Base-by-base conservation (phyloP, 2,329 filamentous ascomycete species). In the Colletotrichum orchidophilum region DNA sequence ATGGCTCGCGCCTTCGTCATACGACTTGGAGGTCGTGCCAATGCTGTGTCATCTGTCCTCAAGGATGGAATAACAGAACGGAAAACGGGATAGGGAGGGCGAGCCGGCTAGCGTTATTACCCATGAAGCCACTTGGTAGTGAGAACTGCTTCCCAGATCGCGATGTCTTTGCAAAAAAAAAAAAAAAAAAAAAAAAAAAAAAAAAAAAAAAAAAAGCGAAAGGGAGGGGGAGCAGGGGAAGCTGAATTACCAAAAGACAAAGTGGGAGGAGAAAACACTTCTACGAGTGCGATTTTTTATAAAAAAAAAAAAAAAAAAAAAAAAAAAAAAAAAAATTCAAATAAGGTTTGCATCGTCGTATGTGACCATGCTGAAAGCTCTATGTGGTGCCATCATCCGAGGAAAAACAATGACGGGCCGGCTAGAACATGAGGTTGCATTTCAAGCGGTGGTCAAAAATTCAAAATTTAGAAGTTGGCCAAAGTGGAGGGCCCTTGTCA, bases 81-180 rank as follows among this genome's bases (percentile, higher is more conserved):
- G 52, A 29, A 64, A 33, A 39, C 31, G 29, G 35, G 50, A 57
- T 46, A 31, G 59, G 59, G 50, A 64, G 50, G 52, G 52, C 52
- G 52, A 64, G 31, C 29, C 58, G 50, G 63, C 58, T 11, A 46
- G 39, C 39, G 39, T 46, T 63, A n/a, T 35, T 27, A 55, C 18
- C 15, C 21, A n/a, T 55, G 24, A 27, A 35, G 13, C 39, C 39
- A 46, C 39, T 18, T 46, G 39, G n/a, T 46, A 46, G 39, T 46
- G 39, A 46, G 39, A 3, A 3, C n/a, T 26, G 18, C 18, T 11
- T 52, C 53, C 66, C 31, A 31, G 61, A 58, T 52, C 29, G 31
- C 21, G 21, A 35, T 9, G 11, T 49, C 33, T 35, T 59, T 31
- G 62, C 33, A 21, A 58, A 54, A 60, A n/a, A n/a, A n/a, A n/a